Base-by-base conservation (phyloP, 2,329 filamentous ascomycete genomes). In the Claviceps arundinis region DNA sequence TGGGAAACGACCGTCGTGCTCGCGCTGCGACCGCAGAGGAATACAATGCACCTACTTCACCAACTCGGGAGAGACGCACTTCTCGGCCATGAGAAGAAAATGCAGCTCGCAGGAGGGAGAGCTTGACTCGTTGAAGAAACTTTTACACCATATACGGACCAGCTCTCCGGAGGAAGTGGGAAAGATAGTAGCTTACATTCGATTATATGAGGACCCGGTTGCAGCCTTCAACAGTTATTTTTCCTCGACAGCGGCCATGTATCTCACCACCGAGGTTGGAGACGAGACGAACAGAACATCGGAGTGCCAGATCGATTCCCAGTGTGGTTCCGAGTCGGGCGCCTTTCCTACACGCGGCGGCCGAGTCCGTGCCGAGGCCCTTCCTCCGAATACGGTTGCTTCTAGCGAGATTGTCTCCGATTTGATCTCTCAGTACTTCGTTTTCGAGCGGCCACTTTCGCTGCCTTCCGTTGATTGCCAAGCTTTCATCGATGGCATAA, bases 1-100 rank as follows among this genome's bases (percentile, higher is more conserved):
- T 41, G 50, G 50, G 22, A 47, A 42, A 51, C 42, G 50, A 17
- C 50, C 50, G 8, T 40, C 43, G 22, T 51, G 50, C 44, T 51
- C 50, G 30, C 50, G 47, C n/a, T 51, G 50, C 37, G 19, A 17
- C 22, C 50, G 44, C 14, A 43, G 42, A 22, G 16, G 19, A 30
- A 34, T n/a, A 24, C 14, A 47, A 38, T 51, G 50, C 37, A 41
- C 9, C 16, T 51, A 51, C 22, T 30, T 47, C 30, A 51, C 50
- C 34, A 37, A 51, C 37, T 44, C 43, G 13, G 50, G 50, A 37
- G 50, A 51, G 37, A 51, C 42, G 14, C 50, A 44, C 24, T 51
- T 38, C 37, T 51, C 50, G 22, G 50, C 50, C 16, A 24, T 51
- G 37, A 51, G 44, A 30, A 46, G 50, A 26, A 51, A n/a, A n/a